phyloP scores from a whole-genome alignment of 2,329 filamentous ascomycete genomes.

The Talaromyces atroroseus region DNA sequence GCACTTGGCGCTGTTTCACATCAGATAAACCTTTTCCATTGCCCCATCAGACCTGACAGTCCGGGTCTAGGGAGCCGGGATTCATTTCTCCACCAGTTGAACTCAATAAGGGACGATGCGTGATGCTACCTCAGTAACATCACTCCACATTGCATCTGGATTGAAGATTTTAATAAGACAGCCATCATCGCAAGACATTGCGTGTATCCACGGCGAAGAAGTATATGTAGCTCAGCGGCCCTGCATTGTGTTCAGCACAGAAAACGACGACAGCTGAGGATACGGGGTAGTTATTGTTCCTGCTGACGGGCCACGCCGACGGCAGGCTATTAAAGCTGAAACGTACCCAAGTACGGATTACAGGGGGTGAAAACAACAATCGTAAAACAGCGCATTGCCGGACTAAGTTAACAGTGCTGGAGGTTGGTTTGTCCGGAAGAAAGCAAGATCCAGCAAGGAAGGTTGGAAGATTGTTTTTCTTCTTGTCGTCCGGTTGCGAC shows the following conservation, averaged over 20 bases:
- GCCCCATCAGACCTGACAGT: background rate
- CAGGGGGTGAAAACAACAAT: background rate
- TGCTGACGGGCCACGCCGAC: background rate
- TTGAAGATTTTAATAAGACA: background rate
- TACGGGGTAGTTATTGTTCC: background rate
- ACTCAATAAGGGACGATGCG: background rate
- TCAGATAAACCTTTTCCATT: conserved; percentile 1
- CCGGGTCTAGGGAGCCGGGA: background rate
- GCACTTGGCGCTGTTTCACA: conserved; percentile 12
- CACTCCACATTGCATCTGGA: background rate
- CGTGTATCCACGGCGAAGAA: background rate
- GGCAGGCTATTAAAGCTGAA: conserved; percentile 2
- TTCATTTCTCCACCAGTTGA: background rate
- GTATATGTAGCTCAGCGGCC: background rate
- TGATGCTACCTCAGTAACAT: background rate
- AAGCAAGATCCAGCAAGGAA: background rate
- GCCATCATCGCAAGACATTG: background rate
- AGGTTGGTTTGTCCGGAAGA: background rate
- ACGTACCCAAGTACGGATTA: background rate
- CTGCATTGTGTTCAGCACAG: background rate
- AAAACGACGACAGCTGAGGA: background rate
- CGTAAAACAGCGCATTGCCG: background rate
- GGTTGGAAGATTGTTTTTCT: too few species aligned
- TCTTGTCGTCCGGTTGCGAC: background rate
- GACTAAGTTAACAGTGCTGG: background rate